Conservation (phyloP, 139 green algal genomes). For the Volvox reticuliferus region DNA sequence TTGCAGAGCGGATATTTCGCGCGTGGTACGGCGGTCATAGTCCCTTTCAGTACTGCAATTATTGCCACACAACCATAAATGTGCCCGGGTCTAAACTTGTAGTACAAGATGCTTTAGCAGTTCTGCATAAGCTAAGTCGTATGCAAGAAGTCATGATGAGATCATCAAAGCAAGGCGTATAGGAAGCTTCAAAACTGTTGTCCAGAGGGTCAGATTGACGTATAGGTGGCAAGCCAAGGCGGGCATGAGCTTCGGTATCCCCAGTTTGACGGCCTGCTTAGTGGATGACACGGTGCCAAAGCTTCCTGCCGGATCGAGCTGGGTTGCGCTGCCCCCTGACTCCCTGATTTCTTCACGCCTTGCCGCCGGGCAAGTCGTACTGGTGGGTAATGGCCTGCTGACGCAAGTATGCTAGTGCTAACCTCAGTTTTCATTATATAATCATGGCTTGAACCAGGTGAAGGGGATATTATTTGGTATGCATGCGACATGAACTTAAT, state of each 20-base stretch:
- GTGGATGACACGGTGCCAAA: background rate
- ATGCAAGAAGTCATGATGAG: too few species aligned
- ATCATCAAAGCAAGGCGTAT: too few species aligned
- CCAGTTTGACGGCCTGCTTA: background rate
- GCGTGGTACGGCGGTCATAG: too few species aligned
- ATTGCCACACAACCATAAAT: too few species aligned
- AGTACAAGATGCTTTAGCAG: too few species aligned
- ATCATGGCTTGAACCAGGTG: too few species aligned
- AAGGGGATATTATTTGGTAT: background rate
- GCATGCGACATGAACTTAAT: background rate
- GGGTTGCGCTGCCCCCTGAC: conserved; percentile 28
- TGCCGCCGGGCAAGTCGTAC: background rate
- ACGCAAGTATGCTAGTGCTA: background rate
- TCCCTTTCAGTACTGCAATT: too few species aligned
- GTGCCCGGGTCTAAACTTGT: too few species aligned
- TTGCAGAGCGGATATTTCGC: too few species aligned
- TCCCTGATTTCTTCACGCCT: background rate
- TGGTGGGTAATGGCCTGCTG: background rate
- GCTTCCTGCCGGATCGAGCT: conserved; percentile 4
- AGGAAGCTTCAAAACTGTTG: too few species aligned
- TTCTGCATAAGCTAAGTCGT: too few species aligned
- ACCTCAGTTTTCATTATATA: background rate
- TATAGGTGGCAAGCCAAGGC: background rate
- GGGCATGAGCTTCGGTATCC: background rate
- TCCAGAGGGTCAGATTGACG: too few species aligned